Evolutionary conservation across 352 stramenopile species (phyloP).

Genomic region (Phytopythium delawarense): DNA sequence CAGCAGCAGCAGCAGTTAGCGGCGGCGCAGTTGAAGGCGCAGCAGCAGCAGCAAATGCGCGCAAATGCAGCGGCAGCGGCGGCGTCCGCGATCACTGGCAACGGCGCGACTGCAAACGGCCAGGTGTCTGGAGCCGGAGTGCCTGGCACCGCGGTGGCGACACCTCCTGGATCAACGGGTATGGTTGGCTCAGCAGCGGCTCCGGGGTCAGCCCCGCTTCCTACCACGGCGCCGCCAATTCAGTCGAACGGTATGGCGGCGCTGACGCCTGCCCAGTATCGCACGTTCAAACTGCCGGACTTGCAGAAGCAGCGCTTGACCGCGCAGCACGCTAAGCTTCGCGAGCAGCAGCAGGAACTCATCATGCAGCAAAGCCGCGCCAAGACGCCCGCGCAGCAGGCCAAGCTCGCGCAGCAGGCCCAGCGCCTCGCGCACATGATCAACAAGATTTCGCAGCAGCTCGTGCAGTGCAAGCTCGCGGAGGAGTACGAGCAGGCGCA

Average conservation of each 20-base stretch:
- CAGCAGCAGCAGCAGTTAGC: conserved; percentile 13
- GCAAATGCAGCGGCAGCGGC: conserved; percentile 15
- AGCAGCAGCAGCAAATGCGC: conserved; percentile 26
- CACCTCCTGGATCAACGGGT: conserved; percentile 3
- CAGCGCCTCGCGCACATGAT: conserved; percentile 80
- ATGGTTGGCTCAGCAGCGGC: neutral
- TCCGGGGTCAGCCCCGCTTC: neutral
- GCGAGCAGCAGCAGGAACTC: conserved; percentile 75
- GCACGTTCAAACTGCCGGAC: conserved; percentile 67
- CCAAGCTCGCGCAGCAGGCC: conserved; percentile 69
- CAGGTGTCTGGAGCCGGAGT: conserved; percentile 1
- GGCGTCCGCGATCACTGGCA: neutral
- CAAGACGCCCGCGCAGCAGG: conserved; percentile 65
- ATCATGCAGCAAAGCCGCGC: conserved; percentile 68
- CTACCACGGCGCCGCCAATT: conserved; percentile 6
- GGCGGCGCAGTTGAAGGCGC: conserved; percentile 31
- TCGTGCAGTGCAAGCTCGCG: conserved; percentile 77
- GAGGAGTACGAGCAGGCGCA: conserved; percentile 74
- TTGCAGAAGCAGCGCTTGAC: conserved; percentile 65
- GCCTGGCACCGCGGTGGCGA: conserved; percentile 14
- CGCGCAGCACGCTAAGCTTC: conserved; percentile 63
- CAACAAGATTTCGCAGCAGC: conserved; percentile 83
- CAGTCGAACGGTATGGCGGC: conserved; percentile 23
- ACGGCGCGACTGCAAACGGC: neutral
- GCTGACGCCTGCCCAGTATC: conserved; percentile 67